Evolutionary conservation across 2,329 filamentous ascomycete species (phyloP), one percentile per base, ranked within the genome.

Genomic region (Pseudogymnoascus sp.): DNA sequence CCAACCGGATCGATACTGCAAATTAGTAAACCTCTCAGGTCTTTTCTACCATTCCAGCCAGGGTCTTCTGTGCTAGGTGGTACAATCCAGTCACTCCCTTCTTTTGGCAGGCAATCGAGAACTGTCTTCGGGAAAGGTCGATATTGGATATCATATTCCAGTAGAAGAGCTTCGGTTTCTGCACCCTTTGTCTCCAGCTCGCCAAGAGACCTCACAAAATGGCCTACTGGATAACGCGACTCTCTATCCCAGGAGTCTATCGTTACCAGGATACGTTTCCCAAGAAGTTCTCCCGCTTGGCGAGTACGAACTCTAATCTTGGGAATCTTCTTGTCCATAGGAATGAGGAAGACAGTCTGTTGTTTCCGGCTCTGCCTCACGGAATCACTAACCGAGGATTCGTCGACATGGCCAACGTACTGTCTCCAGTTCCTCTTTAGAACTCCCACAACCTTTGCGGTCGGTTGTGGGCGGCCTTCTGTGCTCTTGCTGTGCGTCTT

Each of bases 131-230:
- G 93, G 75, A 99, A 99, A 0, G 95, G 95, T 63, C 93, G 86
- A 76, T 99, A 99, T 74, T 99, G 95, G 2, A 99, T 95, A 72
- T 99, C 95, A 78, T 93, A 96, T 74, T 99, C 95, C 28, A 99
- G 82, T 10, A 99, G 80, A 50, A 99, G 79, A 19, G 95, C 95
- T 75, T 99, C 95, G 0, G 95, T 99, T 78, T 97, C 95, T 7
- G 95, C 95, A n/a, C 90, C 91, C 76, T 99, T 97, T 5, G 90
- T 96, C 76, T 99, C 95, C 57, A 99, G 78, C 74, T 96, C 93
- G 68, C 95, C 95, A 8, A 99, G 79, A 23, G 92, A 95, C 65
- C 95, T 89, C 60, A 99, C 89, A 71, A 97, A 96, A 74, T 99
- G 95, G 10, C 95, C 95, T 17, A 91, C 84, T 1, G 95, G 95